Percentiles rank a stretch among this genome's conserved stretches.
Conservation (phyloP, 2,329 filamentous ascomycete genomes). For the Chalaropsis thielavioides region DNA sequence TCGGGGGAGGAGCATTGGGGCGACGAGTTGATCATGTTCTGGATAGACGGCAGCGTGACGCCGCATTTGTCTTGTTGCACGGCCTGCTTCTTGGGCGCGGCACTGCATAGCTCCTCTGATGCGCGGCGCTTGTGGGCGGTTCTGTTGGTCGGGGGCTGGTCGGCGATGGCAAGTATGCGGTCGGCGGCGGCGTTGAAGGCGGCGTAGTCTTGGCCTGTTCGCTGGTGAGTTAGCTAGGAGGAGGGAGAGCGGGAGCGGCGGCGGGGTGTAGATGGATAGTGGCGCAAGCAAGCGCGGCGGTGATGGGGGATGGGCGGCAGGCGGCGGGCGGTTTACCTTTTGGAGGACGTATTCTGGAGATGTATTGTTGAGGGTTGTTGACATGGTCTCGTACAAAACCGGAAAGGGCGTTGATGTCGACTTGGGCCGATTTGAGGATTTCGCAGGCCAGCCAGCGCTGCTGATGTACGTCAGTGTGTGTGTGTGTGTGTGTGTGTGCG, state of each 20-base stretch:
- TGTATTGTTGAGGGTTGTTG: background rate
- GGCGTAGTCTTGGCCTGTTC: background rate
- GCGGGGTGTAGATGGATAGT: background rate
- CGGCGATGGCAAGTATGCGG: background rate
- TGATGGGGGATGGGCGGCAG: background rate
- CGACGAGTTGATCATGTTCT: background rate
- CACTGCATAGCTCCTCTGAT: background rate
- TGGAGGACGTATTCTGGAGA: background rate
- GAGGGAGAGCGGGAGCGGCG: background rate
- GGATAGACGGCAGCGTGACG: background rate
- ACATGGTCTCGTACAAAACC: conserved; percentile 10
- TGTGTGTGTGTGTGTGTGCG: background rate
- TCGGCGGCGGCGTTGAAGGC: background rate
- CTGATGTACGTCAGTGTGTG: background rate
- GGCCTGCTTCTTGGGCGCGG: background rate
- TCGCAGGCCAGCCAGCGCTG: conserved; percentile 3
- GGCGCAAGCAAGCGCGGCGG: background rate
- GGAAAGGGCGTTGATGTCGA: background rate
- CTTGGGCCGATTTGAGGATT: conserved; percentile 3
- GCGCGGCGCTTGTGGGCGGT: background rate
- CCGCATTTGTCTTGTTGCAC: background rate
- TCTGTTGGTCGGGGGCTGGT: background rate
- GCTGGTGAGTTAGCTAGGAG: background rate
- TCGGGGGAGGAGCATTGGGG: background rate
- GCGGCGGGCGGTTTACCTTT: background rate